Evolutionary conservation across 305 asterid species (phyloP).

Genomic region (Fraxinus angustifolia): DNA sequence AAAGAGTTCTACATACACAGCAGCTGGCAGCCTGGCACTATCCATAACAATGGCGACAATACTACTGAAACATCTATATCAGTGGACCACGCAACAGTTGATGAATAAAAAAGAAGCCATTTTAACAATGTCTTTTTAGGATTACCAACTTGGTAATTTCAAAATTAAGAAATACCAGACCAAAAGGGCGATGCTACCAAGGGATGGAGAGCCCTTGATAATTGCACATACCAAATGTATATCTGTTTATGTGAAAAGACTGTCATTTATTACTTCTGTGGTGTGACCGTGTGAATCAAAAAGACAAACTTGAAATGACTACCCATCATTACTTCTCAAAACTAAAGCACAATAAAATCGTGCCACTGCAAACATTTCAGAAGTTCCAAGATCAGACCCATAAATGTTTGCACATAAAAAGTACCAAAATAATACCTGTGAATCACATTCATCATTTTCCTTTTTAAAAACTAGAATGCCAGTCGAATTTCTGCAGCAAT

Average conservation of each 20-base stretch:
- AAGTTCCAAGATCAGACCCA: not conserved
- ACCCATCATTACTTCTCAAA: not conserved
- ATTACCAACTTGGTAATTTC: not conserved
- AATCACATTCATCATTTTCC: constrained; percentile 26
- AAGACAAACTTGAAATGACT: not conserved
- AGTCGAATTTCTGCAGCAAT: constrained; percentile 34
- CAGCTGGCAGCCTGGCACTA: not conserved
- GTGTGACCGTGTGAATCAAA: not conserved
- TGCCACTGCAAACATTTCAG: not conserved
- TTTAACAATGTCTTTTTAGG: not conserved
- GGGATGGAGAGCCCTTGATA: not conserved
- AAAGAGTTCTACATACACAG: not conserved
- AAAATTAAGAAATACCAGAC: not conserved
- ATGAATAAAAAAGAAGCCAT: not conserved
- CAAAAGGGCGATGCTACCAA: not conserved
- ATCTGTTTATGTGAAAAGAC: not conserved
- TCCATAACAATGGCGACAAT: not conserved
- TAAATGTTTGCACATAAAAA: not conserved
- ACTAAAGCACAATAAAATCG: not conserved
- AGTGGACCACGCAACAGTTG: not conserved
- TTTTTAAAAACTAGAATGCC: constrained; percentile 16
- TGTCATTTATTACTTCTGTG: not conserved
- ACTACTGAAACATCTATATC: not conserved
- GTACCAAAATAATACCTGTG: constrained; percentile 30
- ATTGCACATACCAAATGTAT: not conserved